A percentile compares a stretch with the other conserved stretches of the same genome.
phyloP scores from a whole-genome alignment of 73 alveolate genomes.

The Symbiodinium pilosum region DNA sequence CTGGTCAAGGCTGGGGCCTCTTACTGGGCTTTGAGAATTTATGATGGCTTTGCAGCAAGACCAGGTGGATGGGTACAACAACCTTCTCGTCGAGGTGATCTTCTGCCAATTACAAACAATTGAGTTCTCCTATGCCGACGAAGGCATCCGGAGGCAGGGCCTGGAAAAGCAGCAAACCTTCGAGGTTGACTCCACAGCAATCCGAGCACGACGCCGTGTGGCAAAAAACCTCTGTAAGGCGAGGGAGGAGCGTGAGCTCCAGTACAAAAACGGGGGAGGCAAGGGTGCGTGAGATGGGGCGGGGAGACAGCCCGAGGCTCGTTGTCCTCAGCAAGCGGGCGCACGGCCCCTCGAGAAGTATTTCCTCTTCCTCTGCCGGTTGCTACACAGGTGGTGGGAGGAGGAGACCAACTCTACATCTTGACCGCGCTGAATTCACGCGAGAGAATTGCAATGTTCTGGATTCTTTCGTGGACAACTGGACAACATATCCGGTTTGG shows the following conservation, averaged over 20 bases:
- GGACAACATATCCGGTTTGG: too few species aligned
- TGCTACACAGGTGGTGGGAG: too few species aligned
- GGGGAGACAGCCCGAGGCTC: neutral
- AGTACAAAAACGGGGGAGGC: neutral
- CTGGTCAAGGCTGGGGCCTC: neutral
- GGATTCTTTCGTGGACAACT: too few species aligned
- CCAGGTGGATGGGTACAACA: neutral
- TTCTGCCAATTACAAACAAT: neutral
- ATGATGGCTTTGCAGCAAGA: neutral
- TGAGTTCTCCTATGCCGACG: neutral
- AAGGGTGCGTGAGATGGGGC: neutral
- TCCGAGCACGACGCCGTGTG: too few species aligned
- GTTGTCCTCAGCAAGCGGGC: neutral
- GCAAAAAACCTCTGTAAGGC: slow-evolving; percentile 54
- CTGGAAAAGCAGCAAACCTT: neutral
- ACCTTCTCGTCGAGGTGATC: neutral
- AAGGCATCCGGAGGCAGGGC: neutral
- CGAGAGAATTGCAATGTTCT: too few species aligned
- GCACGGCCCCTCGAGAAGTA: neutral
- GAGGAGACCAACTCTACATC: too few species aligned
- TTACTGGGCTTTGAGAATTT: neutral
- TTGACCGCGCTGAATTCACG: too few species aligned
- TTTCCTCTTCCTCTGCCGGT: neutral
- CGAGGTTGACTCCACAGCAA: slow-evolving; percentile 42
- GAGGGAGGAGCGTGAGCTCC: slow-evolving; percentile 24